A percentile compares a stretch with the other conserved stretches of the same genome.
phyloP scores from a whole-genome alignment of 2,329 filamentous ascomycete genomes.

The Truncatella angustata region DNA sequence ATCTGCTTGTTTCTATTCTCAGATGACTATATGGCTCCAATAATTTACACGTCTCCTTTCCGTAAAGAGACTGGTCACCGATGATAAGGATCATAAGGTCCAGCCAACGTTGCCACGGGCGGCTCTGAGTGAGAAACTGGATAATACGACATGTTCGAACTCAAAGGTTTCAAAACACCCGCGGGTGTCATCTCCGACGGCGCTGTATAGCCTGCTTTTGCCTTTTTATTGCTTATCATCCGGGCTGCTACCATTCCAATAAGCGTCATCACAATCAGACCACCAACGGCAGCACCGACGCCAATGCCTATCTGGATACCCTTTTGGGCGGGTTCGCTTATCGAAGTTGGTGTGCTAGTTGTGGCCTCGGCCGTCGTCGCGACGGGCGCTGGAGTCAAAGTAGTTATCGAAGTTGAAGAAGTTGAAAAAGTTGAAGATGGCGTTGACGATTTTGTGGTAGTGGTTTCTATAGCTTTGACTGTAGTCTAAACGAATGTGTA shows the following conservation, averaged over 20 bases:
- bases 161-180: background rate
- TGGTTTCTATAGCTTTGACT: background rate
- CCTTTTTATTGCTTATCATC: background rate
- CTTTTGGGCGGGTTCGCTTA: background rate
- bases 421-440: background rate
- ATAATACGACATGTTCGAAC: background rate
- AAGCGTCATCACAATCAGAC: background rate
- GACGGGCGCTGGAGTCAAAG: no score
- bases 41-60: no score
- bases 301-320: background rate
- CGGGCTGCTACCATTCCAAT: background rate
- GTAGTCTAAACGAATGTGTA: background rate
- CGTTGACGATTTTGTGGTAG: no score
- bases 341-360: background rate
- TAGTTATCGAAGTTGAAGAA: no score
- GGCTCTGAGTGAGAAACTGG: background rate
- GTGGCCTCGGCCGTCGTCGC: background rate
- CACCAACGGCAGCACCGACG: background rate
- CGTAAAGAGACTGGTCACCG: background rate
- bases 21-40: no score
- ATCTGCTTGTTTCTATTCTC: no score
- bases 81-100: constrained; percentile 1
- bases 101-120: background rate
- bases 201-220: background rate
- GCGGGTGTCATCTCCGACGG: background rate